phyloP scores from a whole-genome alignment of 1,284 basidiomycete species.

The Flammula alnicola region DNA sequence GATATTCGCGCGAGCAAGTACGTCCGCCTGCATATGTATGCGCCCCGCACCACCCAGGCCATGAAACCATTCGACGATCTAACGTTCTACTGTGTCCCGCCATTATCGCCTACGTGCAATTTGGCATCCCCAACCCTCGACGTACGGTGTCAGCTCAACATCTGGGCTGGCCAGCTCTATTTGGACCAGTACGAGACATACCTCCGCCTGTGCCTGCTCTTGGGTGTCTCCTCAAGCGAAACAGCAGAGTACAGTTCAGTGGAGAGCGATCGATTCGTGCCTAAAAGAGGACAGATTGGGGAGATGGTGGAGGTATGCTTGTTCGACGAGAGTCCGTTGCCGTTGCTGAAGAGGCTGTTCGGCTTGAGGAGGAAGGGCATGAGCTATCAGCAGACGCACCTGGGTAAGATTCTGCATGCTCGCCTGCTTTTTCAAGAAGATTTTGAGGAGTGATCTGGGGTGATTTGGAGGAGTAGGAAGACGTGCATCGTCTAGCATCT shows the following conservation, averaged over 20 bases:
- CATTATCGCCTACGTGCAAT: slow-evolving; percentile 14
- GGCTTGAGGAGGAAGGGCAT: slow-evolving; percentile 46
- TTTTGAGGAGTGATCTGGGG: no score
- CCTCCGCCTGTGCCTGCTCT: slow-evolving; percentile 35
- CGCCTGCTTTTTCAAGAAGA: slow-evolving; percentile 32
- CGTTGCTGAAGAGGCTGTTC: slow-evolving; percentile 38
- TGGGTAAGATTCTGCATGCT: slow-evolving; percentile 47
- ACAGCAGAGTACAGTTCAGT: slow-evolving; percentile 16
- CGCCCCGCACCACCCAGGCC: slow-evolving; percentile 39
- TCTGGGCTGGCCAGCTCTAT: slow-evolving; percentile 51
- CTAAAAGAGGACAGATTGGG: slow-evolving; percentile 21
- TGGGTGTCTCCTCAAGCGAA: slow-evolving; percentile 37
- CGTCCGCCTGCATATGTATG: slow-evolving; percentile 49
- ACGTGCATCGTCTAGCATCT: no score
- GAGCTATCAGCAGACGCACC: slow-evolving; percentile 41
- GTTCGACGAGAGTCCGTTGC: slow-evolving; percentile 39
- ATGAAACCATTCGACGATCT: slow-evolving; percentile 46
- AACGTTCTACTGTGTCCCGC: slow-evolving; percentile 29
- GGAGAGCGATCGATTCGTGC: slow-evolving; percentile 42
- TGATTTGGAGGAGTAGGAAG: no score
- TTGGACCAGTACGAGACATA: slow-evolving; percentile 39
- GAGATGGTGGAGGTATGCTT: slow-evolving; percentile 15
- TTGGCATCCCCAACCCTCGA: slow-evolving; percentile 25
- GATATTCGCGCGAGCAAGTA: slow-evolving; percentile 35
- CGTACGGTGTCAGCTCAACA: slow-evolving; percentile 40